A percentile compares a stretch with the other conserved stretches of the same genome.
Evolutionary conservation across 2,329 filamentous ascomycete genomes (phyloP).

Genomic region (Colletotrichum coccodes): DNA sequence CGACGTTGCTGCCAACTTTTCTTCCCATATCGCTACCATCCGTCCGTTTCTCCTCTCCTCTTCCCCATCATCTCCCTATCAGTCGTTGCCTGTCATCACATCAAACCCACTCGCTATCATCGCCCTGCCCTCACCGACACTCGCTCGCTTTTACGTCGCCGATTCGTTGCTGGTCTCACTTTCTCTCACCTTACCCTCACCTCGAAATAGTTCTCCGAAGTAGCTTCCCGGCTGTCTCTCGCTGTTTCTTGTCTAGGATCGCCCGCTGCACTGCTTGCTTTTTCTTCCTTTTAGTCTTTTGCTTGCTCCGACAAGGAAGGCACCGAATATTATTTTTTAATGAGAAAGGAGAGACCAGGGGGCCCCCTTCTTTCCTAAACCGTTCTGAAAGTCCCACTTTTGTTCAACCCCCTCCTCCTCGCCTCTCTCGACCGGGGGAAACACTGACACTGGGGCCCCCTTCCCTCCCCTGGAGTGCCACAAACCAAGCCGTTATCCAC

Average conservation of each 20-base stretch:
- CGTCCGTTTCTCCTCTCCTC: not conserved
- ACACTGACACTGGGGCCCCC: slow-evolving; percentile 11
- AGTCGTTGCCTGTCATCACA: not conserved
- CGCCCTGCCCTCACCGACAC: slow-evolving; percentile 10
- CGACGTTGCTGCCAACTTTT: slow-evolving; percentile 17
- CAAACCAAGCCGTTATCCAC: slow-evolving; percentile 17
- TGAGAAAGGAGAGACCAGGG: slow-evolving; percentile 31
- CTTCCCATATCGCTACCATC: not conserved
- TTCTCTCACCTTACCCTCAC: not conserved
- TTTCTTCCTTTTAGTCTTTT: slow-evolving; percentile 14
- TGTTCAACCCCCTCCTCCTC: not conserved
- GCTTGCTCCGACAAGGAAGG: slow-evolving; percentile 18
- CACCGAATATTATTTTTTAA: slow-evolving; percentile 1
- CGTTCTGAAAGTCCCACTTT: slow-evolving; percentile 21
- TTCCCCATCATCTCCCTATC: not conserved
- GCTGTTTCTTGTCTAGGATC: not conserved
- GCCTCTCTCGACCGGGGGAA: not conserved
- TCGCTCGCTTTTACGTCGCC: slow-evolving; percentile 17
- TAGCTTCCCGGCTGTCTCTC: not conserved
- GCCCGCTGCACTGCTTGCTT: not conserved
- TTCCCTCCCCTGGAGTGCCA: slow-evolving; percentile 21
- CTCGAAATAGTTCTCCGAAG: not conserved
- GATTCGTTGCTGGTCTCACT: not conserved
- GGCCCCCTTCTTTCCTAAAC: slow-evolving; percentile 27
- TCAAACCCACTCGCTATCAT: slow-evolving; percentile 2